Base-by-base conservation (phyloP, 768 basidiomycete species). In the Cystobasidium tubakii region DNA sequence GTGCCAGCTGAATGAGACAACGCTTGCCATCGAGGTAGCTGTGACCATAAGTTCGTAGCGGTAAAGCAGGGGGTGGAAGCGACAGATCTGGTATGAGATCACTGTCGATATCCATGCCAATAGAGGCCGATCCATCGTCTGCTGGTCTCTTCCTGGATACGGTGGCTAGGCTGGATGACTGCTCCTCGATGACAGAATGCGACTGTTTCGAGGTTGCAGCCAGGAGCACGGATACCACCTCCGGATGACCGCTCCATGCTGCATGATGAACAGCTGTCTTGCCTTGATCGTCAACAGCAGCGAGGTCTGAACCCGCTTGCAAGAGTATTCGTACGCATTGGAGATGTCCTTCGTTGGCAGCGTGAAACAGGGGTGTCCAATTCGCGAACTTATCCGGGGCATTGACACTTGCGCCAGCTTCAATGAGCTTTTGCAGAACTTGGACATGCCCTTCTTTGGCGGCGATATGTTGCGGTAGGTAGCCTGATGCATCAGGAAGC, bases 281-380 rank as follows among this genome's bases (percentile, higher is more conserved):
- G 12, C 88, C 89, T 55, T 89, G 84, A 82, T 99, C 96, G 81
- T 98, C 96, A 39, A 83, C 84, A 43, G 85, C 84, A 77, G 88
- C 85, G n/a, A 90, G 86, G 65, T 89, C 86, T 75, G 88, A 86
- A 6, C 91, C 89, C 6, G 90, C 91, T 60, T 87, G 85, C 9
- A 98, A 84, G 25, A 98, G 85, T n/a, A 90, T 84, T 44, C 83
- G 82, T 50, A 97, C 86, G 79, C 90, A 95, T 7, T 84, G 84
- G 21, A 84, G 82, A 76, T 88, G 89, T 0, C 94, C 93, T 75
- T 92, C 89, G 43, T 91, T 88, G 4, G 93, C 89, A 1, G 96
- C 92, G 81, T 98, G 94, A 79, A 94, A 92, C 54, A 98, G 84
- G 29, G 96, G 96, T 7, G 94, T 98, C 92, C 95, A 97, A 80